These are phyloP conservation scores for Hypoxylon sp. DNA, from an alignment of 2,329 filamentous ascomycete genomes.

Conservation along the genomic window DNA sequence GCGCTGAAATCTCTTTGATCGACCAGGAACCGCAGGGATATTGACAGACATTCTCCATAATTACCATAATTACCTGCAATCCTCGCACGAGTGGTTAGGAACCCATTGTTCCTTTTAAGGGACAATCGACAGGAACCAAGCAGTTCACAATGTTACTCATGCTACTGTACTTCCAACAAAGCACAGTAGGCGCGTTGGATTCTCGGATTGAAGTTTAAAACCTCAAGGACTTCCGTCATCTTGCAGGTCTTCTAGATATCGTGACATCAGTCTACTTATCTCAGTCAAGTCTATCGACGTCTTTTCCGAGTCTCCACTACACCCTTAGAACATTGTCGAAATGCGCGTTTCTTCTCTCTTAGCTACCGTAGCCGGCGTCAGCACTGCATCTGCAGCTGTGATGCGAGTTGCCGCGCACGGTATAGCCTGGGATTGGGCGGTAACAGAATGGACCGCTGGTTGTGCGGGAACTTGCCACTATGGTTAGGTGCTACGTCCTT, in stretches of 20 bases:
- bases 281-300: constrained; percentile 11
- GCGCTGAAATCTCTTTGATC: constrained; percentile 37
- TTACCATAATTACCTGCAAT: constrained; percentile 39
- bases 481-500: constrained; percentile 38
- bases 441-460: constrained; percentile 49
- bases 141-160: constrained; percentile 24
- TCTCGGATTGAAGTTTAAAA: constrained; percentile 30
- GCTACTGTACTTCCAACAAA: constrained; percentile 22
- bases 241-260: neutral
- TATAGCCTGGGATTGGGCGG: constrained; percentile 47
- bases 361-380: constrained; percentile 40
- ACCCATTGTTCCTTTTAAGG: constrained; percentile 32
- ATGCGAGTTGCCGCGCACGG: constrained; percentile 43
- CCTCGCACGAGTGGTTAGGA: constrained; percentile 32
- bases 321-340: constrained; percentile 25
- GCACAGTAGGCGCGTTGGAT: constrained; percentile 11
- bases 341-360: constrained; percentile 50
- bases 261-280: constrained; percentile 3
- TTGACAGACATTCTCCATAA: constrained; percentile 43
- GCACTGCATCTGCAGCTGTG: constrained; percentile 42
- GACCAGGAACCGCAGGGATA: constrained; percentile 43
- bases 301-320: neutral
- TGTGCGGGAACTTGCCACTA: constrained; percentile 47
- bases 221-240: constrained; percentile 5
- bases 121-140: constrained; percentile 37